Conservation (phyloP, 306 rosid genomes). For the Chamaecrista fasciculata region DNA sequence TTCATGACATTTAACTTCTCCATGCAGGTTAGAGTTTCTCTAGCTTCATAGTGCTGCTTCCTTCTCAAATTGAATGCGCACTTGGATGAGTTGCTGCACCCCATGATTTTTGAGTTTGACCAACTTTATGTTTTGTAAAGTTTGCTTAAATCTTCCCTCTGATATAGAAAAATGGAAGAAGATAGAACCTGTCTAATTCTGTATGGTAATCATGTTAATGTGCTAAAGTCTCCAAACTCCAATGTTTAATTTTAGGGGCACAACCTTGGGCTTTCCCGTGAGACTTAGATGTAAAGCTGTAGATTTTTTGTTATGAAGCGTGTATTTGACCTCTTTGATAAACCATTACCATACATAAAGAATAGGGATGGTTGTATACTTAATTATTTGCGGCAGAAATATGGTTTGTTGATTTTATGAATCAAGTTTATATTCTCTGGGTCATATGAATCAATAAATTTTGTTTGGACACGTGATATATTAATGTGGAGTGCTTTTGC, state of each 20-base stretch:
- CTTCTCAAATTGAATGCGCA: neutral
- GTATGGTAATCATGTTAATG: neutral
- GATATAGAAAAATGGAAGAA: neutral
- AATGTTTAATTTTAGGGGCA: neutral
- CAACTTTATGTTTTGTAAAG: neutral
- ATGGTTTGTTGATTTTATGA: too few relatives aligned
- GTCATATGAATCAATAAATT: too few relatives aligned
- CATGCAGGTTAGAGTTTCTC: constrained; percentile 76
- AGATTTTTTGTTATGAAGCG: neutral
- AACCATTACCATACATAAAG: neutral
- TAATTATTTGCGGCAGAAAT: constrained; percentile 7
- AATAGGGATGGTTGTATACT: neutral
- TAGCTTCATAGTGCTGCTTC: constrained; percentile 7
- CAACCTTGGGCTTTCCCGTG: neutral
- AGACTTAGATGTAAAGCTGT: constrained; percentile 4
- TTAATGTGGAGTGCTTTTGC: too few relatives aligned
- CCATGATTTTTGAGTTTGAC: neutral
- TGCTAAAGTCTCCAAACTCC: constrained; percentile 1
- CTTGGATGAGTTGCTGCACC: neutral
- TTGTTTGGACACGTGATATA: too few relatives aligned
- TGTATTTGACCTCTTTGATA: constrained; percentile 4
- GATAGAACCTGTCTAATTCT: constrained; percentile 5
- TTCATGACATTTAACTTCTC: constrained; percentile 99
- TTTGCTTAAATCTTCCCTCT: neutral
- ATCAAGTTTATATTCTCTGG: too few relatives aligned